These are phyloP conservation scores for Tetrahymena thermophila DNA, from an alignment of 73 alveolate species.

Conservation along the genomic window DNA sequence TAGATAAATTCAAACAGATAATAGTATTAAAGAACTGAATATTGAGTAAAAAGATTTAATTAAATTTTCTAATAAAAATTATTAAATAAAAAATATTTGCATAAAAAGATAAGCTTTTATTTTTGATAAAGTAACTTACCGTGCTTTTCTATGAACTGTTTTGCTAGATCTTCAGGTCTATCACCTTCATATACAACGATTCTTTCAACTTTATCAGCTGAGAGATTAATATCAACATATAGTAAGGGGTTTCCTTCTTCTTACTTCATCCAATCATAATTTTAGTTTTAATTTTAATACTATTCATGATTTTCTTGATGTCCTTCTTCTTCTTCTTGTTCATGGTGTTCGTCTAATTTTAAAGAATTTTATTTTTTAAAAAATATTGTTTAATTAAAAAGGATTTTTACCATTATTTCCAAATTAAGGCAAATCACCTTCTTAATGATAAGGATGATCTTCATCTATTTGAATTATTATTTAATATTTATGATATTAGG, in stretches of 20 bases:
- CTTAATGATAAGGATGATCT: not conserved
- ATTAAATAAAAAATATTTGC: no score
- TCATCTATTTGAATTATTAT: not conserved
- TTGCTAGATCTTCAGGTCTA: constrained; percentile 39
- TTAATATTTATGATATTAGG: not conserved
- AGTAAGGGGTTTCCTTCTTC: constrained; percentile 39
- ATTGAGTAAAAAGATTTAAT: no score
- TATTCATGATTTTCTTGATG: not conserved
- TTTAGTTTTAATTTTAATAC: not conserved
- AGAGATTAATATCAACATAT: constrained; percentile 49
- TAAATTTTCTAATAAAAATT: no score
- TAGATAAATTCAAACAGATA: no score
- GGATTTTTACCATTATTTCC: not conserved
- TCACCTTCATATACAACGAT: constrained; percentile 57
- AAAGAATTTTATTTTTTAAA: not conserved
- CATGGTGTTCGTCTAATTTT: not conserved
- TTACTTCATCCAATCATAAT: constrained; percentile 13
- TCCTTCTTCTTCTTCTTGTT: no score
- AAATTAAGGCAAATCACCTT: not conserved
- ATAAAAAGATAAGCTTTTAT: no score
- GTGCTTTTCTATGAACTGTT: constrained; percentile 26
- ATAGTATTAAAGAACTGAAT: not conserved
- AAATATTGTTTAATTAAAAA: not conserved
- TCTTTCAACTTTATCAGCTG: constrained; percentile 47
- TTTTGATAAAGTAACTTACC: not conserved